Conservation (phyloP, 2,329 filamentous ascomycete genomes). For the Aspergillus terreus region DNA sequence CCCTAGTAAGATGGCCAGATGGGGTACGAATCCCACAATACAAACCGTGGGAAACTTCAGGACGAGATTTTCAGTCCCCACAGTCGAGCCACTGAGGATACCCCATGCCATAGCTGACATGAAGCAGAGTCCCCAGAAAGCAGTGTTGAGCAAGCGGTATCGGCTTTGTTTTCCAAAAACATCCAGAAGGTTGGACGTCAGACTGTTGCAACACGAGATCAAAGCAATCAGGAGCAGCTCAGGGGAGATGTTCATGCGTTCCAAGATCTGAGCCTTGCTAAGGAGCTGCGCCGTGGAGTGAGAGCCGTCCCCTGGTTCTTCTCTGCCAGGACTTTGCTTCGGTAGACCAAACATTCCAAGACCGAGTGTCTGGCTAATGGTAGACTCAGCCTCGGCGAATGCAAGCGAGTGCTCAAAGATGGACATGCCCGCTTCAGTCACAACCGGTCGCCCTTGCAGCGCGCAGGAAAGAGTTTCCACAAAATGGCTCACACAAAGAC, state of each 20-base stretch:
- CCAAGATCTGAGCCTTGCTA: conserved; percentile 58
- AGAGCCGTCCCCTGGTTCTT: conserved; percentile 35
- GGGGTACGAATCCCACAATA: conserved; percentile 90
- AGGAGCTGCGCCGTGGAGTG: conserved; percentile 36
- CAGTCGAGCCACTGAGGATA: conserved; percentile 49
- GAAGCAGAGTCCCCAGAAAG: conserved; percentile 84
- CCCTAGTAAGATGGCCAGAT: conserved; percentile 78
- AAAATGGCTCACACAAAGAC: conserved; percentile 70
- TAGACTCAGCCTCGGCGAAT: conserved; percentile 91
- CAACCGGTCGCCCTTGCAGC: conserved; percentile 73
- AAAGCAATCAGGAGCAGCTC: conserved; percentile 84
- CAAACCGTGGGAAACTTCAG: conserved; percentile 90
- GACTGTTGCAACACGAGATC: conserved; percentile 83
- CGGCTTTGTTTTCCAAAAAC: conserved; percentile 74
- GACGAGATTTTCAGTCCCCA: conserved; percentile 54
- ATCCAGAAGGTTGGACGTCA: conserved; percentile 78
- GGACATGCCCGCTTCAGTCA: conserved; percentile 91
- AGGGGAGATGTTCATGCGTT: conserved; percentile 79
- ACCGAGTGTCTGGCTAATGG: conserved; percentile 74
- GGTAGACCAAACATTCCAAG: conserved; percentile 61
- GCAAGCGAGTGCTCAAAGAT: conserved; percentile 94
- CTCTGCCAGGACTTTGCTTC: conserved; percentile 42
- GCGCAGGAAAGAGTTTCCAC: conserved; percentile 85
- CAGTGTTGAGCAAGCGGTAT: conserved; percentile 81
- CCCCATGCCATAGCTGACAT: conserved; percentile 83